These are phyloP conservation scores for Cytospora leucostoma DNA, from an alignment of 2,329 filamentous ascomycete genomes.

Conservation along the genomic window DNA sequence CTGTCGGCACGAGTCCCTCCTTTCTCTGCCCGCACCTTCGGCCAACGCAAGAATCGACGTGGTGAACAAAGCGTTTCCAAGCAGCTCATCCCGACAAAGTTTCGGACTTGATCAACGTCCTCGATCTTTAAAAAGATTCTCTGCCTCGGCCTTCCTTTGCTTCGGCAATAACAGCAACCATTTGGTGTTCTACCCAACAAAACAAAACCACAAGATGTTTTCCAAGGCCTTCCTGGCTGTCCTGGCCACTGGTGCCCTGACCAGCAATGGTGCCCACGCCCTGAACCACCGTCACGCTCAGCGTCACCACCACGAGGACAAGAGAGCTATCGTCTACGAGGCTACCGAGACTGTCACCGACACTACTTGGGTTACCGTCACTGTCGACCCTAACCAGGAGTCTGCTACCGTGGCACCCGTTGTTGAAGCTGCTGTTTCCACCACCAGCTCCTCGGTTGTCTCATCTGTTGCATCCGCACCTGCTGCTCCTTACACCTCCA, in stretches of 20 bases:
- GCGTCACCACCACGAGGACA: conserved; percentile 40
- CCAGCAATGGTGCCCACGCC: conserved; percentile 45
- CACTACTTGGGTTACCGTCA: conserved; percentile 46
- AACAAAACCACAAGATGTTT: conserved; percentile 41
- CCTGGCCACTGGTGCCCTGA: conserved; percentile 46
- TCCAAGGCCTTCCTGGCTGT: conserved; percentile 44
- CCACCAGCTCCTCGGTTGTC: conserved; percentile 8
- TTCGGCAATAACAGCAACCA: neutral
- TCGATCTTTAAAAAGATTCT: neutral
- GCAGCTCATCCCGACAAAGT: neutral
- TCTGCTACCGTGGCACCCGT: conserved; percentile 14
- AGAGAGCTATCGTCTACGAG: conserved; percentile 38
- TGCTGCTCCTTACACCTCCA: neutral
- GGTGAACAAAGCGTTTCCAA: conserved; percentile 17
- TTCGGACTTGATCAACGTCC: neutral
- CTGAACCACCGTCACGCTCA: conserved; percentile 48
- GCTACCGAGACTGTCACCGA: conserved; percentile 39
- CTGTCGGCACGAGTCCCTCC: conserved; percentile 21
- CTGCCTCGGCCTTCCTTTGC: conserved; percentile 2
- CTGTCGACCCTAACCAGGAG: conserved; percentile 39
- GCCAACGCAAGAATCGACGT: neutral
- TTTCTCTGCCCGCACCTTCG: conserved; percentile 12
- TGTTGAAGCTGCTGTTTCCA: conserved; percentile 29
- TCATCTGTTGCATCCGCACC: neutral
- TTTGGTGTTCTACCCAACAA: conserved; percentile 7